These are phyloP conservation scores for Breviolum minutum DNA, from an alignment of 73 alveolate genomes.

Conservation along the genomic window DNA sequence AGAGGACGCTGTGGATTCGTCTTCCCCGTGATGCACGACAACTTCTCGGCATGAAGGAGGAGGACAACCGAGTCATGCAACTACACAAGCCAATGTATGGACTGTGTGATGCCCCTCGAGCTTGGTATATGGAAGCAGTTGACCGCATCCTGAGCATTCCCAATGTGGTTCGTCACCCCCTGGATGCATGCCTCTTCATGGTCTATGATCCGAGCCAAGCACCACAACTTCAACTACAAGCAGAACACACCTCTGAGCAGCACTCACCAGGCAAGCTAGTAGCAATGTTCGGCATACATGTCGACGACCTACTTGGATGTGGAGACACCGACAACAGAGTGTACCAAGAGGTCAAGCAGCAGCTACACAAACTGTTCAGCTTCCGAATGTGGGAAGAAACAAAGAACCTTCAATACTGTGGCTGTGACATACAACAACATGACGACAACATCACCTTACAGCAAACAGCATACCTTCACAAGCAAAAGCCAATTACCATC, in stretches of 20 bases:
- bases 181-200: background rate
- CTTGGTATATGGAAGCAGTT: background rate
- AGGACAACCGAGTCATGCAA: background rate
- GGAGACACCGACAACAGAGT: background rate
- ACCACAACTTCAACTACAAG: background rate
- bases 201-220: background rate
- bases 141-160: background rate
- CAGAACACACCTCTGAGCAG: too few relatives aligned
- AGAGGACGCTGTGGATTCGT: background rate
- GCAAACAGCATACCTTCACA: background rate
- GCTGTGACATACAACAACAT: background rate
- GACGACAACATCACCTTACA: background rate
- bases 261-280: background rate
- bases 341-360: background rate
- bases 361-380: background rate
- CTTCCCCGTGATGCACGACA: background rate
- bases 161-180: background rate
- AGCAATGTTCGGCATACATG: background rate
- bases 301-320: background rate
- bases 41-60: background rate
- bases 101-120: background rate
- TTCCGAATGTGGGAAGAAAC: background rate
- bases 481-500: background rate
- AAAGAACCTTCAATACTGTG: background rate
- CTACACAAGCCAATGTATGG: conserved; percentile 6